Evolutionary conservation across 805 yeast genomes (phyloP), one percentile per base, ranked within the genome.

Genomic region (Suhomyces canberraensis): DNA sequence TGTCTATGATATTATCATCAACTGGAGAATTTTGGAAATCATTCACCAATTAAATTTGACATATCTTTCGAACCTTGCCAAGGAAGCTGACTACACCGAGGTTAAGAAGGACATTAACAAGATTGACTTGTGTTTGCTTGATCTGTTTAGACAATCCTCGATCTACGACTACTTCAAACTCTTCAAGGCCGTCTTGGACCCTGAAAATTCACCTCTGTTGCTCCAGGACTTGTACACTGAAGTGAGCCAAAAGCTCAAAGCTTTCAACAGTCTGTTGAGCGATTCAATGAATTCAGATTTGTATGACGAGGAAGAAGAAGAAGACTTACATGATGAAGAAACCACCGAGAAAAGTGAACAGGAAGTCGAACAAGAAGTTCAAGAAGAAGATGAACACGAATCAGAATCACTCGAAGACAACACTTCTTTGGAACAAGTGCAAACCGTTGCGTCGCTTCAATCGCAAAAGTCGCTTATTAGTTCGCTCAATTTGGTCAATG

Each of bases 11-110:
- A 39, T 61, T 3, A 25, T 67, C 2, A 47, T 54, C n/a, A 45
- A 52, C 25, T 67, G 71, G 71, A 58, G 72, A 46, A 33, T 66
- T 4, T 41, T 64, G 36, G 69, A 60, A 27, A 48, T 66, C 11
- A 42, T 59, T 11, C 55, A 63, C 39, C 58, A 60, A 40, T 48
- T 66, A 35, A 64, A 56, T 35, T 36, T 56, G 16, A 45, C 41
- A n/a, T 64, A 57, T 35, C 51, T 66, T 41, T 48, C 48, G 15
- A 13, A 33, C 35, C 13, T 45, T 6, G 40, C 37, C n/a, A 22
- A 41, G 11, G 37, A 44, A 18, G 25, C 42, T 4, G 45, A 33
- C 11, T 29, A 47, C n/a, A 38, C 29, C 19, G 44, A 42, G 15
- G 37, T 54, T 22, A 21, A 25, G 20, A 28, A 37, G 13, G 53